phyloP scores from a whole-genome alignment of 2,329 filamentous ascomycete species.

The Didymellaceae sp. region DNA sequence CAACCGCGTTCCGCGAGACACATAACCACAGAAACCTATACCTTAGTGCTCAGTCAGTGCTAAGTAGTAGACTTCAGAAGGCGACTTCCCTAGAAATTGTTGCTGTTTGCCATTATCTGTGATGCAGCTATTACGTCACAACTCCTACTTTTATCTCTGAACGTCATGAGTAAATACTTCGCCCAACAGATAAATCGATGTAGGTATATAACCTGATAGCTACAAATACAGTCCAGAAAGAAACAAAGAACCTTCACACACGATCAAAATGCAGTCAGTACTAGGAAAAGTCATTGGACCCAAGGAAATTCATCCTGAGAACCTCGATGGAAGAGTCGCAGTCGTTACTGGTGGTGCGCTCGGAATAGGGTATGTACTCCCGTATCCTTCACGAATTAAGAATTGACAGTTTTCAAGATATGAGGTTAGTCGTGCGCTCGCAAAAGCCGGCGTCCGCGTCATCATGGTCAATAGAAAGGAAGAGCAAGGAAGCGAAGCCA shows the following conservation, averaged over 20 bases:
- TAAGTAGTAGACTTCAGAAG: too few species aligned
- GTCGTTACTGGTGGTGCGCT: constrained; percentile 50
- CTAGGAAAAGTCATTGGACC: constrained; percentile 50
- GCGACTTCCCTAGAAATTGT: too few species aligned
- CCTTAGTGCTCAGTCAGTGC: too few species aligned
- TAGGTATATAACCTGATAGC: not conserved
- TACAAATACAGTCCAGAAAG: constrained; percentile 50
- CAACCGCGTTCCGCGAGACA: too few species aligned
- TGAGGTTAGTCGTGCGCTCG: constrained; percentile 25
- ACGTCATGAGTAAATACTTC: not conserved
- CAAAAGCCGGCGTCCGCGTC: constrained; percentile 23
- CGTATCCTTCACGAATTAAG: not conserved
- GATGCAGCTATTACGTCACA: not conserved
- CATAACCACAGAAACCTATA: too few species aligned
- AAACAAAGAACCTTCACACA: not conserved
- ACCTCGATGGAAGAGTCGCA: constrained; percentile 48
- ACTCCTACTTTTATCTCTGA: not conserved
- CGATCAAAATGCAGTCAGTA: constrained; percentile 49
- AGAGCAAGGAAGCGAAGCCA: constrained; percentile 51
- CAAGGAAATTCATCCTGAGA: constrained; percentile 37
- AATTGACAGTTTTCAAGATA: constrained; percentile 3
- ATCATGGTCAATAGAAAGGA: constrained; percentile 44
- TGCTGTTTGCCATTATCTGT: not conserved
- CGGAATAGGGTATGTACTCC: constrained; percentile 45
- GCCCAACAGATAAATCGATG: not conserved